A percentile compares a stretch with the other conserved stretches of the same genome.
Evolutionary conservation across 2,329 filamentous ascomycete genomes (phyloP).

Genomic region (Colletotrichum tamarilloi): DNA sequence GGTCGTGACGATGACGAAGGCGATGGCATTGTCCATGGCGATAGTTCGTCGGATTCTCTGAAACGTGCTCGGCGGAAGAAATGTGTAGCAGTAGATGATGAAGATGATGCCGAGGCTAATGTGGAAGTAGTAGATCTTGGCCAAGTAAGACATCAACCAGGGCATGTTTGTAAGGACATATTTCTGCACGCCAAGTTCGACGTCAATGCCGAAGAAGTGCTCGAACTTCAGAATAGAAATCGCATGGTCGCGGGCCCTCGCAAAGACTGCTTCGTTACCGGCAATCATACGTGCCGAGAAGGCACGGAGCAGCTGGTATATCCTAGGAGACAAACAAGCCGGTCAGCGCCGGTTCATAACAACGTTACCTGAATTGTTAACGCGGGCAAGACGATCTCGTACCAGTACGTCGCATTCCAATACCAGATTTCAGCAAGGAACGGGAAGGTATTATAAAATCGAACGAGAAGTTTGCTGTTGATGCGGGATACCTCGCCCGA

Average conservation of each 20-base stretch:
- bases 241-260: constrained; percentile 51
- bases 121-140: constrained; percentile 58
- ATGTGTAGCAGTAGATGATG: constrained; percentile 60
- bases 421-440: constrained; percentile 51
- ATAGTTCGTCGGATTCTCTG: constrained; percentile 57
- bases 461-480: constrained; percentile 29
- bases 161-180: constrained; percentile 49
- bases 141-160: constrained; percentile 52
- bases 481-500: constrained; percentile 30
- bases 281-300: constrained; percentile 53
- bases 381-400: constrained; percentile 25
- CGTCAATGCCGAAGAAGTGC: constrained; percentile 47
- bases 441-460: constrained; percentile 45
- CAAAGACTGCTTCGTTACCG: constrained; percentile 50
- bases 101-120: constrained; percentile 58
- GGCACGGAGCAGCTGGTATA: constrained; percentile 57
- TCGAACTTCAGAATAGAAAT: constrained; percentile 53
- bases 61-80: constrained; percentile 51
- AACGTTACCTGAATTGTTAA: not conserved
- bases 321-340: constrained; percentile 37
- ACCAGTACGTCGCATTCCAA: constrained; percentile 50
- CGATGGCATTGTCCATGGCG: constrained; percentile 59
- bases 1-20: constrained; percentile 57
- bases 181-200: constrained; percentile 53
- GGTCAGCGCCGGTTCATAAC: not conserved